Evolutionary conservation across 1,139 yeast genomes (phyloP), one percentile per base, ranked within the genome.

Genomic region (Yamadazyma aaseri): DNA sequence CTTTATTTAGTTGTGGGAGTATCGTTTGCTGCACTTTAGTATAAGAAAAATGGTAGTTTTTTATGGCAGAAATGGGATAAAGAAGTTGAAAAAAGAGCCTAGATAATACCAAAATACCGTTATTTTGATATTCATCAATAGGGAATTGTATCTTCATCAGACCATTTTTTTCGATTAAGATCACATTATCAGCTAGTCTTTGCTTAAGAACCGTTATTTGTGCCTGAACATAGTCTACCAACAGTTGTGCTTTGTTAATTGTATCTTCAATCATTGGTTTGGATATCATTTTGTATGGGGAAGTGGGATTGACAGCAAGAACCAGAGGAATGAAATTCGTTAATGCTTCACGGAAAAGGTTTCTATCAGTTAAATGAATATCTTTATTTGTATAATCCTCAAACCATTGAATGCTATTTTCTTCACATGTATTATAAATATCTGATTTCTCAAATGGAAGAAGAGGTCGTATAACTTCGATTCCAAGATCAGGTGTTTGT

Each of bases 321-420:
- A 35, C 36, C 13, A 27, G 15, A 1, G 70, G 69, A 5, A 61
- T 53, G 20, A 49, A 53, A 8, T 53, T 50, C 20, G 51, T 50
- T n/a, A 68, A 46, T 27, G 60, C 42, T 21, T 57, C 39, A 23
- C 83, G 56, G 7, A 68, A 53, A 20, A 54, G 56, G 46, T 85
- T 85, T 21, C 95, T 60, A 26, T 59, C 50, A 0, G 92, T 83
- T 32, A 81, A 60, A 3, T 47, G 41, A 1, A 66, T 52, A 43
- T 83, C 83, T 4, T 49, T 47, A 46, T 86, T 86, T 0, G 92
- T 79, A 2, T 60, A 50, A 50, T 86, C 95, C 46, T 83, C 89
- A 37, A 79, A 76, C 90, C 92, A 85, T 0, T 40, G 34, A 1
- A 84, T 47, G 1, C 46, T 38, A 20, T 67, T 52, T 0, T 36